These are phyloP conservation scores for Wickerhamomyces chaumierensis DNA, from an alignment of 805 yeast species.

Conservation along the genomic window DNA sequence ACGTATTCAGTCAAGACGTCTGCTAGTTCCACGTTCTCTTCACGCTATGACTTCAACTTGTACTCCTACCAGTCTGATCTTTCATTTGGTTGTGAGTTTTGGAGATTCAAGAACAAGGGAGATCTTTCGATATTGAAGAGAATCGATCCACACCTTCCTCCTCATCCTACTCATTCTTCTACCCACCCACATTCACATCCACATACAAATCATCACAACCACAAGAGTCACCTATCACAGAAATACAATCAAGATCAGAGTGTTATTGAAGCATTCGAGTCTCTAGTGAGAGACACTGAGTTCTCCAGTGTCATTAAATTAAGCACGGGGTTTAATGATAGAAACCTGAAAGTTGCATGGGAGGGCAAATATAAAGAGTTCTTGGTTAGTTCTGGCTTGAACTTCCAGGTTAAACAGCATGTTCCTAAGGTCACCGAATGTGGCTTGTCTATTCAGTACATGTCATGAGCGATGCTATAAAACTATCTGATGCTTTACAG, in stretches of 20 bases:
- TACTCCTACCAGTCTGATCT: constrained; percentile 85
- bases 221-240: not conserved
- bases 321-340: constrained; percentile 57
- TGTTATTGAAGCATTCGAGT: constrained; percentile 41
- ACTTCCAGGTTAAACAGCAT: constrained; percentile 31
- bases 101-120: constrained; percentile 33
- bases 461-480: too few species aligned
- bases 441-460: too few species aligned
- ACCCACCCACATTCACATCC: too few species aligned
- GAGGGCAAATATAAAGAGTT: constrained; percentile 81
- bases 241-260: constrained; percentile 22
- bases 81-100: constrained; percentile 77
- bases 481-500: too few species aligned
- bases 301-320: constrained; percentile 65
- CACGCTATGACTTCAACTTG: constrained; percentile 80
- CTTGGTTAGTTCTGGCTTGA: constrained; percentile 64
- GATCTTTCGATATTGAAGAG: constrained; percentile 3
- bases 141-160: constrained; percentile 19
- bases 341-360: constrained; percentile 61
- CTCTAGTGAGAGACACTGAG: constrained; percentile 37
- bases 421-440: constrained; percentile 37
- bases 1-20: constrained; percentile 81
- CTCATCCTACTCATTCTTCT: constrained; percentile 21
- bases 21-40: constrained; percentile 62
- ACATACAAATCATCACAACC: constrained; percentile 11